Base-by-base conservation (phyloP, 2,329 filamentous ascomycete genomes). In the Stenocarpella maydis region DNA sequence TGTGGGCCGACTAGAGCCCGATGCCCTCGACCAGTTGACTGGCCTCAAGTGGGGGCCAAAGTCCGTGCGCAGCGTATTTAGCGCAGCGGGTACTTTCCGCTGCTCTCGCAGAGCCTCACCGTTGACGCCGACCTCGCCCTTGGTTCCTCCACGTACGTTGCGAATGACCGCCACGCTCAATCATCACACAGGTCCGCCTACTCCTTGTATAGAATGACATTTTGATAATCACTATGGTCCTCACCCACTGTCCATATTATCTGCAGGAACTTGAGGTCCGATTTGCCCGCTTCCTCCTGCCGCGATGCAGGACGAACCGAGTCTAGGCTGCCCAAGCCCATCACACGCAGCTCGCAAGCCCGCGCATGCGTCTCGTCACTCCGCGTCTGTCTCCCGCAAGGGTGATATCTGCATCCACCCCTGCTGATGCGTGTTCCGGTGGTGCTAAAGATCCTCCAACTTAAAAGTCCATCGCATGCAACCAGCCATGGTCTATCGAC, bases 241-340 rank as follows among this genome's bases (percentile, higher is more conserved):
- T 7, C 55, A 4, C 39, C n/a, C 26, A 17, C 19, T 10, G 41
- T 14, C 7, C 8, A 17, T 12, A 17, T 19, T 21, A 28, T 9
- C 17, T 19, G 24, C 24, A 15, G 34, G 6, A 12, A 37, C 54
- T 60, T 10, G 2, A 28, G 15, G 21, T 37, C 19, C n/a, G 21
- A 4, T 12, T 17, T 8, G 14, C 19, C 15, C 54, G 17, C 19
- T 21, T n/a, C 6, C 49, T 41, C n/a, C 26, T 31, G n/a, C 34
- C 19, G 39, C 19, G n/a, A 61, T 24, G 26, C 58, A 63, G n/a
- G 58, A 47, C n/a, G n/a, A 49, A 49, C 19, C 58, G 58, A 49
- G 28, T 41, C 34, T 41, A 41, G 7, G 53, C 14, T 28, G 15
- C 15, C 31, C 53, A 41, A 58, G 37, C 21, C 4, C 15, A 26